A percentile compares a stretch with the other conserved stretches of the same genome.
These are phyloP conservation scores for Alternaria triticimaculans DNA, from an alignment of 2,329 filamentous ascomycete genomes.

Conservation along the genomic window DNA sequence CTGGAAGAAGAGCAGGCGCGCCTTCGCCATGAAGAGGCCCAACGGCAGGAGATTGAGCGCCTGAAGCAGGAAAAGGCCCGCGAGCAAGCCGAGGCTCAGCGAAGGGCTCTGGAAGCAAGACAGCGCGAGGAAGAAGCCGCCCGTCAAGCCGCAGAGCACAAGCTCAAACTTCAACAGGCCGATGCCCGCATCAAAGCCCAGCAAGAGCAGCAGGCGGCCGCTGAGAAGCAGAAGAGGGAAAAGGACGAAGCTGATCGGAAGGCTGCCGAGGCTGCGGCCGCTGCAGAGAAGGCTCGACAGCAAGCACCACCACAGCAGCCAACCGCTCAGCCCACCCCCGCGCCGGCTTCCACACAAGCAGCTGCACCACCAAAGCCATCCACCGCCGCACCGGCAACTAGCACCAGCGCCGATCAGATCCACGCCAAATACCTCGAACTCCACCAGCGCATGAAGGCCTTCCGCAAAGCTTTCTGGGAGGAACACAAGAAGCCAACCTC, in stretches of 20 bases:
- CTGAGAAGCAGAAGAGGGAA: slow-evolving; percentile 34
- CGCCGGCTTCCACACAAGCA: slow-evolving; percentile 7
- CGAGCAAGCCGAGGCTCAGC: slow-evolving; percentile 46
- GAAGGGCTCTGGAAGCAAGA: slow-evolving; percentile 43
- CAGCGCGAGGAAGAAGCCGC: slow-evolving; percentile 41
- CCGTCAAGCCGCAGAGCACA: slow-evolving; percentile 35
- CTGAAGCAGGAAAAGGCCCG: slow-evolving; percentile 55
- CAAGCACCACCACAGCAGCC: slow-evolving; percentile 21
- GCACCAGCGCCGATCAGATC: slow-evolving; percentile 34
- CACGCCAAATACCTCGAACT: slow-evolving; percentile 46
- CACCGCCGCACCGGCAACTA: slow-evolving; percentile 11
- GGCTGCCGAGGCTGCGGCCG: slow-evolving; percentile 35
- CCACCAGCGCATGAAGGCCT: slow-evolving; percentile 47
- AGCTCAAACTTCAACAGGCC: slow-evolving; percentile 38
- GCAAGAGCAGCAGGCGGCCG: slow-evolving; percentile 38
- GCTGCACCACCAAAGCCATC: slow-evolving; percentile 6
- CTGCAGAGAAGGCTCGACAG: slow-evolving; percentile 31
- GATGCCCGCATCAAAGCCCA: slow-evolving; percentile 41
- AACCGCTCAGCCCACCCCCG: slow-evolving; percentile 13
- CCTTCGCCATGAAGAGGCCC: slow-evolving; percentile 42
- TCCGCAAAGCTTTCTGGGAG: slow-evolving; percentile 40
- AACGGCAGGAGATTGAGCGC: slow-evolving; percentile 48
- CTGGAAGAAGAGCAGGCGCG: slow-evolving; percentile 50
- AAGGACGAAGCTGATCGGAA: slow-evolving; percentile 40
- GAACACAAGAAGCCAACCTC: slow-evolving; percentile 29